These are phyloP conservation scores for Candida ficus DNA, from an alignment of 805 yeast genomes.

Conservation along the genomic window DNA sequence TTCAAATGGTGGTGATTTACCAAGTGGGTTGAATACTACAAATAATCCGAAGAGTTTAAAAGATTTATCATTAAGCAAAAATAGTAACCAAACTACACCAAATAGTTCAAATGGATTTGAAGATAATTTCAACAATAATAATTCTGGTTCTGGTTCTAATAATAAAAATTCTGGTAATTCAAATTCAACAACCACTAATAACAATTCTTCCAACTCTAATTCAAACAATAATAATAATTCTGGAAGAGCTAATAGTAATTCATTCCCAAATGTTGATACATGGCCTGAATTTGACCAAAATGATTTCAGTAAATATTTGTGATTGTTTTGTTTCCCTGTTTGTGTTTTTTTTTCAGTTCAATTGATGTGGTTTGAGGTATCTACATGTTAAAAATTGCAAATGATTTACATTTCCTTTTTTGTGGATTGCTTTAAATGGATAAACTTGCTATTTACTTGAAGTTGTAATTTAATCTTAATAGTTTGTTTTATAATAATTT, in stretches of 20 bases:
- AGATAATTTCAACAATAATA: not conserved
- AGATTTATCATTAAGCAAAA: conserved; percentile 13
- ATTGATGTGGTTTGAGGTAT: not conserved
- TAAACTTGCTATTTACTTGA: too few species aligned
- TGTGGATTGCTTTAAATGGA: too few species aligned
- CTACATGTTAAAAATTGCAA: too few species aligned
- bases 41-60: conserved; percentile 19
- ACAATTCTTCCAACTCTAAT: too few species aligned
- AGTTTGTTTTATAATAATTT: too few species aligned
- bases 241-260: too few species aligned
- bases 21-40: conserved; percentile 23
- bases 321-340: not conserved
- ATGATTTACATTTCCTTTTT: too few species aligned
- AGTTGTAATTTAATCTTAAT: too few species aligned
- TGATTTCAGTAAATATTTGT: conserved; percentile 8
- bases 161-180: too few species aligned
- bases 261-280: not conserved
- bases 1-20: conserved; percentile 25
- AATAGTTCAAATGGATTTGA: not conserved
- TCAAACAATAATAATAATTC: not conserved
- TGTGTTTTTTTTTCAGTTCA: not conserved
- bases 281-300: conserved; percentile 13
- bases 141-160: too few species aligned
- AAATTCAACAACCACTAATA: too few species aligned
- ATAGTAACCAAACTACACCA: conserved; percentile 1